Percentiles rank a stretch among this genome's conserved stretches.
phyloP scores from a whole-genome alignment of 106 monocot species.

The Cymbidium sinense region DNA sequence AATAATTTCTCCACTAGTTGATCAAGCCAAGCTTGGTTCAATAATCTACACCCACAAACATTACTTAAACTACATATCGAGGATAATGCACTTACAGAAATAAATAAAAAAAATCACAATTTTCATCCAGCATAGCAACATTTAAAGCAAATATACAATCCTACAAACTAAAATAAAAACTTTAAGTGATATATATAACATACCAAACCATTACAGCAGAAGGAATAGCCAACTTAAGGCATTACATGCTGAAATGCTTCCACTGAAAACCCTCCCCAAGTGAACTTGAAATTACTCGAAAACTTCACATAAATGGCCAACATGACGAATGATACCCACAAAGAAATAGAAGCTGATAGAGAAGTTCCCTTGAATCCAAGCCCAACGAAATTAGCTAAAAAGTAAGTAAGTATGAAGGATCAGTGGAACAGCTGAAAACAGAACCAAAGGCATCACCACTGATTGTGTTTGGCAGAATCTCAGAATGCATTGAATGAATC shows the following conservation, averaged over 20 bases:
- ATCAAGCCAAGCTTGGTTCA: too few species aligned
- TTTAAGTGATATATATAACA: slow-evolving; percentile 13
- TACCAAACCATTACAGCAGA: slow-evolving; percentile 93
- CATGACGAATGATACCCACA: slow-evolving; percentile 64
- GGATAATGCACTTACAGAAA: too few species aligned
- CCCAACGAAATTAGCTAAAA: slow-evolving; percentile 39
- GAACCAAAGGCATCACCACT: slow-evolving; percentile 43
- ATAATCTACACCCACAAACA: too few species aligned
- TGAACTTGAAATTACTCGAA: slow-evolving; percentile 40
- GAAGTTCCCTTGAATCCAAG: slow-evolving; percentile 58
- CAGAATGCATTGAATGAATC: slow-evolving; percentile 57
- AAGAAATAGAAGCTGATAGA: slow-evolving; percentile 36
- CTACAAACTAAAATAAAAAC: neutral
- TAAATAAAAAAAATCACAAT: too few species aligned
- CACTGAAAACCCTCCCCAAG: slow-evolving; percentile 61
- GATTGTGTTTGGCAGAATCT: slow-evolving; percentile 83
- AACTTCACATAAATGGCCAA: slow-evolving; percentile 41
- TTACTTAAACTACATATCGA: too few species aligned
- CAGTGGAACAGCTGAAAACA: slow-evolving; percentile 47
- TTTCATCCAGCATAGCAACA: neutral
- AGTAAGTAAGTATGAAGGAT: slow-evolving; percentile 51
- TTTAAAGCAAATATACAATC: neutral
- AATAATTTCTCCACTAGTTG: too few species aligned
- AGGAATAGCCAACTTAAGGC: slow-evolving; percentile 60
- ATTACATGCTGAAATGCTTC: slow-evolving; percentile 55